Evolutionary conservation across 495 filamentous ascomycete genomes (phyloP).

Genomic region (Penicillium goetzii): DNA sequence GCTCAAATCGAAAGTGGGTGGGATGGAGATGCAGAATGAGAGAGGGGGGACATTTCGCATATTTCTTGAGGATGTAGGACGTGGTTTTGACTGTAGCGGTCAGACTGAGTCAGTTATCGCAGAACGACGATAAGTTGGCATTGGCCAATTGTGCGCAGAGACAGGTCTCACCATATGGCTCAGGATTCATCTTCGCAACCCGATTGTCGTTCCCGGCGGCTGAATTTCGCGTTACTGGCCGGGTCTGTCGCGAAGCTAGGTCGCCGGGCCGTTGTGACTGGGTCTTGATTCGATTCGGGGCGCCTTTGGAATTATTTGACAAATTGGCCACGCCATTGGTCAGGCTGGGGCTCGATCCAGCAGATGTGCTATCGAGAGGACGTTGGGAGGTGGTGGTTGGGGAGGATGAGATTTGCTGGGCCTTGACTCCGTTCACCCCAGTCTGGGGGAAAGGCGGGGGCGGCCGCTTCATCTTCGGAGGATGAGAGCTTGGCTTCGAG

Average conservation of each 20-base stretch:
- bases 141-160: constrained; percentile 8
- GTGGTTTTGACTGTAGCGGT: constrained; percentile 62
- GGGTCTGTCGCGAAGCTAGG: constrained; percentile 34
- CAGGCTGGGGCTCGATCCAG: constrained; percentile 39
- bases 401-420: constrained; percentile 67
- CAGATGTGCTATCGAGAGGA: constrained; percentile 53
- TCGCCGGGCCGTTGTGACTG: constrained; percentile 54
- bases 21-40: constrained; percentile 84
- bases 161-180: constrained; percentile 52
- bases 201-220: constrained; percentile 41
- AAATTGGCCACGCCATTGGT: constrained; percentile 51
- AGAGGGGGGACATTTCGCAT: constrained; percentile 73
- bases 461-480: constrained; percentile 75
- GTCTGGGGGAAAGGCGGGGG: constrained; percentile 68
- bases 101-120: constrained; percentile 10
- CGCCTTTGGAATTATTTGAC: constrained; percentile 42
- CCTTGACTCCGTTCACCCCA: constrained; percentile 62
- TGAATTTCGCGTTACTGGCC: constrained; percentile 38
- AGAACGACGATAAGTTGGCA: constrained; percentile 10
- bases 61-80: constrained; percentile 81
- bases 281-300: constrained; percentile 56
- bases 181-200: constrained; percentile 44
- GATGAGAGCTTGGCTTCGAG: constrained; percentile 58
- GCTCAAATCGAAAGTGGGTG: constrained; percentile 88
- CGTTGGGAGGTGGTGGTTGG: constrained; percentile 67